Percentiles rank a stretch among this genome's conserved stretches.
Evolutionary conservation across 805 yeast genomes (phyloP).

Genomic region (Yamadazyma philogaea): DNA sequence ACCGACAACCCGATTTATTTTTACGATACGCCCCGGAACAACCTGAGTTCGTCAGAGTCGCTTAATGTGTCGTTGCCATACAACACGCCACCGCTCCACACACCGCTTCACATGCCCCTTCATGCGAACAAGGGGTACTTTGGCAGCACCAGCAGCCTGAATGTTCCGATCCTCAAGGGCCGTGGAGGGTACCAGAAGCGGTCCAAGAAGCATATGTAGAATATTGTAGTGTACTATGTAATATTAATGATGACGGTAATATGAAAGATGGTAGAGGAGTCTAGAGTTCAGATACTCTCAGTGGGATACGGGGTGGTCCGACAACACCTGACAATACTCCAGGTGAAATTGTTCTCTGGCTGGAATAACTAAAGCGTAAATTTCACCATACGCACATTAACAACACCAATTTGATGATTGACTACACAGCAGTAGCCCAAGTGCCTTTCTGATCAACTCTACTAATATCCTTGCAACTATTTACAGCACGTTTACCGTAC

Average conservation of each 20-base stretch:
- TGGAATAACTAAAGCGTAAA: too few species aligned
- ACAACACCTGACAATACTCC: too few species aligned
- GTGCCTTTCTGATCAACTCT: too few species aligned
- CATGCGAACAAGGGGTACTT: slow-evolving; percentile 8
- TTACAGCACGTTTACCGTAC: too few species aligned
- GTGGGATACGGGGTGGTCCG: too few species aligned
- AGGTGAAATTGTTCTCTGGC: too few species aligned
- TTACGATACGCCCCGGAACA: slow-evolving; percentile 11
- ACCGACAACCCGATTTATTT: slow-evolving; percentile 13
- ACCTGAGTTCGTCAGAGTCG: slow-evolving; percentile 14
- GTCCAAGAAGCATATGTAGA: slow-evolving; percentile 35
- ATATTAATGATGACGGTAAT: neutral
- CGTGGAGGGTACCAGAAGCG: slow-evolving; percentile 46
- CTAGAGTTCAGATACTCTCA: too few species aligned
- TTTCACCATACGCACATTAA: too few species aligned
- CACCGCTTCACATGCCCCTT: slow-evolving; percentile 11
- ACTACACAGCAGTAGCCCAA: too few species aligned
- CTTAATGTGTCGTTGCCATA: slow-evolving; percentile 9
- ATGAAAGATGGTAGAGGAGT: neutral
- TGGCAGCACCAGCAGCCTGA: slow-evolving; percentile 9
- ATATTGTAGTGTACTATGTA: neutral
- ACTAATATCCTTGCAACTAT: too few species aligned
- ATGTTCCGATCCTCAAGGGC: slow-evolving; percentile 37
- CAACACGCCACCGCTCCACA: slow-evolving; percentile 16
- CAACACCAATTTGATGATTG: too few species aligned